A percentile compares a stretch with the other conserved stretches of the same genome.
phyloP scores from a whole-genome alignment of 169 alveolate species.

The Cyclospora cayetanensis region DNA sequence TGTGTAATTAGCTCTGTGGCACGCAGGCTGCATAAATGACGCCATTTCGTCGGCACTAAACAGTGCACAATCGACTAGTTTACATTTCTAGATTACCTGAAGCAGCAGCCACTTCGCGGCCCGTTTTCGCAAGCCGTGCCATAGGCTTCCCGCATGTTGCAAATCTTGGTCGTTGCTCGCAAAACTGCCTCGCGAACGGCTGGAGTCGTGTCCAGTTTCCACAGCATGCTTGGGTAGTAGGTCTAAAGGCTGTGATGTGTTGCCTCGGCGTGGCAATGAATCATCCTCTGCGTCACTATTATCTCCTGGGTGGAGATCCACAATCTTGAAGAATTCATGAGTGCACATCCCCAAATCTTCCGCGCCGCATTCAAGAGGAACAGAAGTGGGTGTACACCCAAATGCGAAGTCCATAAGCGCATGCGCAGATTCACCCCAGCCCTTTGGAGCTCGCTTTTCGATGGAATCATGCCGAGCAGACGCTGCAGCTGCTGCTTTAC shows the following conservation, averaged over 20 bases:
- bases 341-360: neutral
- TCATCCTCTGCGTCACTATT: neutral
- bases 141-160: neutral
- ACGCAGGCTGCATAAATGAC: too few species aligned
- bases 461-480: neutral
- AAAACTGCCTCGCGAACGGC: neutral
- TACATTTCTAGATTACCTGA: neutral
- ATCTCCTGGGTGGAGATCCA: neutral
- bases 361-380: neutral
- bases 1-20: too few species aligned
- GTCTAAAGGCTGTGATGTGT: neutral
- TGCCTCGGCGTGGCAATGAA: neutral
- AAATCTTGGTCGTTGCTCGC: neutral
- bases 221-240: neutral
- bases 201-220: neutral
- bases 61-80: too few species aligned
- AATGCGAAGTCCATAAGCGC: neutral
- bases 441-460: neutral
- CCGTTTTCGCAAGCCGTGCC: neutral
- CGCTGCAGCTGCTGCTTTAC: neutral
- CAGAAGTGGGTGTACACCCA: neutral
- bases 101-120: neutral
- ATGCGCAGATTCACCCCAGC: neutral
- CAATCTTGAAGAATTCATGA: neutral
- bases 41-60: too few species aligned